These are phyloP conservation scores for Aspergillus quadricinctus DNA, from an alignment of 2,329 filamentous ascomycete species.

Conservation along the genomic window DNA sequence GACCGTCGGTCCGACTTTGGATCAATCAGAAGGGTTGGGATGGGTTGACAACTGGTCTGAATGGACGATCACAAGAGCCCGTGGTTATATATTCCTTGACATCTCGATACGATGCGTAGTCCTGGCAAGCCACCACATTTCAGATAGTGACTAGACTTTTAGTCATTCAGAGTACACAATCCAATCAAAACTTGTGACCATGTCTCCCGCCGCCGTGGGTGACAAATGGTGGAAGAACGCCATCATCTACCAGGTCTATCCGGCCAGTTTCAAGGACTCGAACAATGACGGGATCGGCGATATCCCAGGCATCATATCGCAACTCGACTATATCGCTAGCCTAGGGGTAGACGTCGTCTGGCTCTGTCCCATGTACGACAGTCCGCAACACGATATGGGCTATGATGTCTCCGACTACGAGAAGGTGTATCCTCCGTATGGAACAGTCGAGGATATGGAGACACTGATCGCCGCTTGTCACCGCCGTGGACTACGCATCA, in stretches of 20 bases:
- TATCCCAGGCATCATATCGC: constrained; percentile 58
- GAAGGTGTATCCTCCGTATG: constrained; percentile 57
- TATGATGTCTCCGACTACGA: constrained; percentile 59
- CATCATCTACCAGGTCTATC: constrained; percentile 51
- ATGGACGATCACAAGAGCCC: background rate
- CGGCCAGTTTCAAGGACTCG: constrained; percentile 52
- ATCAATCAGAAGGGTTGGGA: constrained; percentile 10
- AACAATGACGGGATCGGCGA: constrained; percentile 57
- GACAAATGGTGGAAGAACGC: constrained; percentile 36
- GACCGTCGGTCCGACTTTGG: constrained; percentile 15
- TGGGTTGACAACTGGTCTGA: background rate
- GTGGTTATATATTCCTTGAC: background rate
- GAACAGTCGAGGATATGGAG: constrained; percentile 62
- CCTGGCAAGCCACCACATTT: too few species aligned
- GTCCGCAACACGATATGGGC: constrained; percentile 50
- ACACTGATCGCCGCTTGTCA: constrained; percentile 56
- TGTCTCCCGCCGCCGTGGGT: constrained; percentile 6
- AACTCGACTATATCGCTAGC: constrained; percentile 59
- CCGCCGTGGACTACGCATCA: constrained; percentile 60
- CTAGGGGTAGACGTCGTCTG: constrained; percentile 60
- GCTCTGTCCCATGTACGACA: constrained; percentile 48
- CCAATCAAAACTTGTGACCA: background rate
- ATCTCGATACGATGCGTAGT: too few species aligned
- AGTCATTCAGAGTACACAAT: background rate
- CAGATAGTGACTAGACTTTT: background rate